Evolutionary conservation across 805 yeast genomes (phyloP).

Genomic region (Cyberlindnera maclurae): DNA sequence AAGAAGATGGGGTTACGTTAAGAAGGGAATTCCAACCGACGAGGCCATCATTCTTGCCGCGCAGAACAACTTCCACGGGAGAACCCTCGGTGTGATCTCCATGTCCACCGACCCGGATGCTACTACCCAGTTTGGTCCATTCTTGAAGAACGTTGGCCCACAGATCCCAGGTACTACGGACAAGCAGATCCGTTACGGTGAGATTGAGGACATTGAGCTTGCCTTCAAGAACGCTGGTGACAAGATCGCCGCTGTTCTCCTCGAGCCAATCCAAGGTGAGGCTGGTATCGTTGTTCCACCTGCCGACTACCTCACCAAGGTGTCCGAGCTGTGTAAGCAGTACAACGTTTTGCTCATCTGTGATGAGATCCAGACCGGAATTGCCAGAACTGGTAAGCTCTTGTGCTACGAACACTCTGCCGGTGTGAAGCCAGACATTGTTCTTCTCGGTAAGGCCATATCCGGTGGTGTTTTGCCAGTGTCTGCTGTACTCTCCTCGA

Average conservation of each 20-base stretch:
- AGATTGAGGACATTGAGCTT: conserved; percentile 75
- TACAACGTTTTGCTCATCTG: conserved; percentile 86
- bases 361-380: conserved; percentile 96
- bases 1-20: conserved; percentile 93
- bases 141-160: conserved; percentile 77
- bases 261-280: conserved; percentile 97
- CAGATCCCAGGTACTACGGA: conserved; percentile 66
- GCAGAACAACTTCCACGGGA: conserved; percentile 89
- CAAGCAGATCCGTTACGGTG: conserved; percentile 68
- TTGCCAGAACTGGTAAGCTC: conserved; percentile 94
- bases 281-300: conserved; percentile 98
- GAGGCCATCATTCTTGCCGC: conserved; percentile 88
- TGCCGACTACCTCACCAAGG: conserved; percentile 64
- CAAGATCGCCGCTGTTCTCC: conserved; percentile 80
- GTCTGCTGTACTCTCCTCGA: conserved; percentile 85
- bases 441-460: conserved; percentile 87
- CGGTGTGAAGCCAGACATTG: conserved; percentile 78
- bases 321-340: conserved; percentile 67
- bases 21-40: conserved; percentile 73
- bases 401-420: conserved; percentile 83
- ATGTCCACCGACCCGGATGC: conserved; percentile 97
- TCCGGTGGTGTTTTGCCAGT: conserved; percentile 94
- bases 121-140: conserved; percentile 83
- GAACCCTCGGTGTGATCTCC: conserved; percentile 91
- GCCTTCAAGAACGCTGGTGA: conserved; percentile 82